These are phyloP conservation scores for Sicyos edulis DNA, from an alignment of 306 rosid species.

Conservation along the genomic window DNA sequence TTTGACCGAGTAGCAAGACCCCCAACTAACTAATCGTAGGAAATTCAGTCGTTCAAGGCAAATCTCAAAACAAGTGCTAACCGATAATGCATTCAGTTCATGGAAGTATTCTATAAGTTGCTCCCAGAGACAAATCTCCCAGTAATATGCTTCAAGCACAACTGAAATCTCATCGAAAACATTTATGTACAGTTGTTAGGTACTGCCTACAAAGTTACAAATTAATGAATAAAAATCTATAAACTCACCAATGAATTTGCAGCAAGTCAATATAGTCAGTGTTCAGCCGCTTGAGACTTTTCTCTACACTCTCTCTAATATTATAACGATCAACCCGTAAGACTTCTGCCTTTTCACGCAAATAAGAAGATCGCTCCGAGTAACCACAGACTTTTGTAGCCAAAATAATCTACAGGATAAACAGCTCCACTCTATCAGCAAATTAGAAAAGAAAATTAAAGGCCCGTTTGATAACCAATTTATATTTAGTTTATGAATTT, in stretches of 20 bases:
- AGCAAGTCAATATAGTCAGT: slow-evolving; percentile 87
- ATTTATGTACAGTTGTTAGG: not conserved
- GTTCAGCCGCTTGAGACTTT: slow-evolving; percentile 81
- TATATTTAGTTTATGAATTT: no score
- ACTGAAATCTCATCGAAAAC: not conserved
- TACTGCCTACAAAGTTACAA: not conserved
- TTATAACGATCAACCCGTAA: slow-evolving; percentile 77
- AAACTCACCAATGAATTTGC: slow-evolving; percentile 84
- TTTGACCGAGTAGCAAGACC: no score
- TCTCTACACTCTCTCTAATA: slow-evolving; percentile 88
- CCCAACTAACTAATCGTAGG: no score
- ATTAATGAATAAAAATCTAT: not conserved
- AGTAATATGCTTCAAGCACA: not conserved
- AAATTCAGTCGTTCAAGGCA: no score
- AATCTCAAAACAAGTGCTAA: no score
- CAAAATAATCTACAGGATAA: slow-evolving; percentile 50
- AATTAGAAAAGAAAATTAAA: slow-evolving; percentile 4
- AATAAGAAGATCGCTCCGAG: slow-evolving; percentile 50
- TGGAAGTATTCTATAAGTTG: slow-evolving; percentile 1
- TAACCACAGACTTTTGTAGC: slow-evolving; percentile 84
- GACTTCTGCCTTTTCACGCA: slow-evolving; percentile 62
- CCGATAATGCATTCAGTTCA: no score
- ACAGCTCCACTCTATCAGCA: not conserved
- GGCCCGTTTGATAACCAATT: no score
- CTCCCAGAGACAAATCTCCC: not conserved